Evolutionary conservation across 2,329 filamentous ascomycete species (phyloP).

Genomic region (Didymella exigua): DNA sequence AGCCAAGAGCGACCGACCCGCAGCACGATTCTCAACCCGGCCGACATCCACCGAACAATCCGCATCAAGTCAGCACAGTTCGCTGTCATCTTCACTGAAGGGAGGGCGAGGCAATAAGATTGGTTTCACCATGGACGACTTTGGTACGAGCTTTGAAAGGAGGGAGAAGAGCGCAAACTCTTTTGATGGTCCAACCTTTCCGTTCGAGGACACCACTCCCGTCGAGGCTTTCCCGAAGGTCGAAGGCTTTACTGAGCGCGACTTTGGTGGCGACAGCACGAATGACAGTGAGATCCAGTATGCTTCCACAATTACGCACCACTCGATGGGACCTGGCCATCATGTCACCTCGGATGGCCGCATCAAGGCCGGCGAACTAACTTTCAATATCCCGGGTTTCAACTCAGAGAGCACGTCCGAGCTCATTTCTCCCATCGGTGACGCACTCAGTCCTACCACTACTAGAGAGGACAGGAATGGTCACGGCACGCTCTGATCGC

Average conservation of each 20-base stretch:
- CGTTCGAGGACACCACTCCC: conserved; percentile 7
- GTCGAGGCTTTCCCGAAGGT: conserved; percentile 9
- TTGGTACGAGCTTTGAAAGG: conserved; percentile 20
- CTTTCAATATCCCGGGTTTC: conserved; percentile 12
- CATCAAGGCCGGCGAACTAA: conserved; percentile 16
- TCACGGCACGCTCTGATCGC: not conserved
- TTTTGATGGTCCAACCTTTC: conserved; percentile 3
- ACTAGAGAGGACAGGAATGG: conserved; percentile 8
- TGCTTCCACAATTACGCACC: not conserved
- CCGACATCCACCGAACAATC: conserved; percentile 4
- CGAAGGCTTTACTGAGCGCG: conserved; percentile 8
- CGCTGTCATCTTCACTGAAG: conserved; percentile 9
- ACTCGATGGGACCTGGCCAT: conserved; percentile 13
- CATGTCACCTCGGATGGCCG: conserved; percentile 13
- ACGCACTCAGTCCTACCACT: conserved; percentile 11
- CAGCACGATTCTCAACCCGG: conserved; percentile 6
- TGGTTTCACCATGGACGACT: conserved; percentile 28
- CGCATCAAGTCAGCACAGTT: conserved; percentile 2
- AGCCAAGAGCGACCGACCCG: conserved; percentile 14
- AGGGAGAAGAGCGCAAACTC: conserved; percentile 6
- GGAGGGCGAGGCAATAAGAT: conserved; percentile 22
- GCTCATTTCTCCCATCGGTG: conserved; percentile 3
- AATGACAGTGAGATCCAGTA: conserved; percentile 7
- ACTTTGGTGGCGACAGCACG: conserved; percentile 11
- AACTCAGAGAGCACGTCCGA: conserved; percentile 8